These are phyloP conservation scores for Clarireedia monteithiana DNA, from an alignment of 2,329 filamentous ascomycete species.

Conservation along the genomic window DNA sequence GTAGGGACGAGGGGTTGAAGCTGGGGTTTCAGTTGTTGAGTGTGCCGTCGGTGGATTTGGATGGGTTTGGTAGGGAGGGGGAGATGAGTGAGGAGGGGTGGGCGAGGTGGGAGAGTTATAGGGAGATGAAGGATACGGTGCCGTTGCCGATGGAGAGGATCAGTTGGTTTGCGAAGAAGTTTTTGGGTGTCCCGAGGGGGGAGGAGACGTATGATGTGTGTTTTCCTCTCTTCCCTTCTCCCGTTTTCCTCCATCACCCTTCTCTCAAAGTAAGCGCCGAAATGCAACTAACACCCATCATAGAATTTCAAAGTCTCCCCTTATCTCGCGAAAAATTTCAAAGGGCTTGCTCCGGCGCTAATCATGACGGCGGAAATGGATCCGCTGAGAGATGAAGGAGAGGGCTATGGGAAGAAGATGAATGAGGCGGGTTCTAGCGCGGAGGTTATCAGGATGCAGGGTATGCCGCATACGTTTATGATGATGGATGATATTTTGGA, in stretches of 20 bases:
- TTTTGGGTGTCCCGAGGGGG: slow-evolving; percentile 11
- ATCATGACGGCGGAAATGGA: slow-evolving; percentile 33
- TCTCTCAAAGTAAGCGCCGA: too few relatives aligned
- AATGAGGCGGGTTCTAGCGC: slow-evolving; percentile 13
- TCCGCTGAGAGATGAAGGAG: slow-evolving; percentile 30
- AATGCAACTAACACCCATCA: not conserved
- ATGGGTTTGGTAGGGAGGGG: slow-evolving; percentile 9
- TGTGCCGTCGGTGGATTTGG: slow-evolving; percentile 15
- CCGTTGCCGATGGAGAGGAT: slow-evolving; percentile 14
- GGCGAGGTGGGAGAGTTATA: slow-evolving; percentile 14
- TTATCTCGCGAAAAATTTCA: slow-evolving; percentile 25
- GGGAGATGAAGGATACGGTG: slow-evolving; percentile 13
- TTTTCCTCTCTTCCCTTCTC: not conserved
- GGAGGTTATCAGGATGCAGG: slow-evolving; percentile 11
- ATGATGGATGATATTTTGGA: slow-evolving; percentile 18
- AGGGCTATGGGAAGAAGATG: slow-evolving; percentile 18
- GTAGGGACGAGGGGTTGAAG: slow-evolving; percentile 13
- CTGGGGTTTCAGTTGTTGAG: slow-evolving; percentile 17
- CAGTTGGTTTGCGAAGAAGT: slow-evolving; percentile 14
- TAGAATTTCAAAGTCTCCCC: slow-evolving; percentile 15
- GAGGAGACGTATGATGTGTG: slow-evolving; percentile 1
- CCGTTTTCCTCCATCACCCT: too few relatives aligned
- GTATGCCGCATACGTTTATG: slow-evolving; percentile 19
- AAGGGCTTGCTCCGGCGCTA: slow-evolving; percentile 25
- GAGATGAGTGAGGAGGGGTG: slow-evolving; percentile 4